Evolutionary conservation across 1,284 basidiomycete species (phyloP), one percentile per base, ranked within the genome.

Genomic region (Pyrrhoderma lamaoense): DNA sequence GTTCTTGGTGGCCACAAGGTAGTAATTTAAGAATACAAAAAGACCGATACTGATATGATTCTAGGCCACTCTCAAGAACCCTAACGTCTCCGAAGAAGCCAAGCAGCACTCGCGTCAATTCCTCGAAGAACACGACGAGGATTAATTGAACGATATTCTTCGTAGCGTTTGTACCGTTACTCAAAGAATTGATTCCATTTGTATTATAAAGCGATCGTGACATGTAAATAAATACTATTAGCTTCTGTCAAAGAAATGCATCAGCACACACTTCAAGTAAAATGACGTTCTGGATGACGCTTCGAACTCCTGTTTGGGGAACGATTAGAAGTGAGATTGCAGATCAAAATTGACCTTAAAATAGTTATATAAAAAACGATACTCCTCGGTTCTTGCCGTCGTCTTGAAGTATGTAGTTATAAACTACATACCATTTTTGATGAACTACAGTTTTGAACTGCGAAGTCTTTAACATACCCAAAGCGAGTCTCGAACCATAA

Each of bases 31-130:
- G 27, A 5, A 5, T 31, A 49, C 25, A 11, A 3, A 3, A 5
- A 16, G 18, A 8, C 16, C 2, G 16, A 19, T 9, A 42, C 19
- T 44, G 5, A 39, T 9, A 16, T 1, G 5, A 5, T 36, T 5
- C 8, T 42, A 55, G 54, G 54, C 54, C 5, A 56, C 52, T 14
- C 27, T 56, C 31, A 53, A 53, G 38, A 65, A 65, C 54, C 63
- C 64, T 18, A 60, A 56, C 27, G 60, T 61, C 19, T 59, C 60
- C 35, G 63, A 62, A 25, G 59, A 59, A 34, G 62, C 64, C 16
- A 62, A 62, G 51, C 57, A 58, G 43, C 59, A 63, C 47, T 61
- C 63, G 27, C 54, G 56, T 43, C 42, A 60, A 16, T 56, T 63
- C 19, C 51, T 61, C 23, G 51, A 59, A 43, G 53, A 55, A 16